Percentiles rank a stretch among this genome's conserved stretches.
Conservation (phyloP, 1,284 basidiomycete species). For the Tilletia setariae region DNA sequence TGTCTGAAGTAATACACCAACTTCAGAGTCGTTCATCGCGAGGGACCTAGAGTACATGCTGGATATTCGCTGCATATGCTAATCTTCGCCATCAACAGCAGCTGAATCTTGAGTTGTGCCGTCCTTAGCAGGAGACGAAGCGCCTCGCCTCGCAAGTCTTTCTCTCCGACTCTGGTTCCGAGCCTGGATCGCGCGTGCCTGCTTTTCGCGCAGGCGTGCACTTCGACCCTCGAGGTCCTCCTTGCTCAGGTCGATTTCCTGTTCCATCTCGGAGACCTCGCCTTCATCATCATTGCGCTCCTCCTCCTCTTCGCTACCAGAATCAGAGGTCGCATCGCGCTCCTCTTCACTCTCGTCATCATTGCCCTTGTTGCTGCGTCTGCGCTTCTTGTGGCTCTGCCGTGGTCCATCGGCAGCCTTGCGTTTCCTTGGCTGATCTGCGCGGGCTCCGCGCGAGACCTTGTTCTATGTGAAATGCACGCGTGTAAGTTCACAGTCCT, state of each 20-base stretch:
- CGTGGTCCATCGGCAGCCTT: not conserved
- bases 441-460: not conserved
- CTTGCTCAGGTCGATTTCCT: conserved; percentile 9
- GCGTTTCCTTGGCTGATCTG: not conserved
- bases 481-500: not conserved
- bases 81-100: too few species aligned
- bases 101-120: too few species aligned
- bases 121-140: too few species aligned
- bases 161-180: not conserved
- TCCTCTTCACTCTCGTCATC: conserved; percentile 7
- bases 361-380: not conserved
- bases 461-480: not conserved
- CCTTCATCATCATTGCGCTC: not conserved
- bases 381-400: conserved; percentile 2
- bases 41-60: too few species aligned
- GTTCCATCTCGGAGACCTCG: not conserved
- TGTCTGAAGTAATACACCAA: too few species aligned
- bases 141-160: not conserved
- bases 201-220: not conserved
- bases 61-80: too few species aligned
- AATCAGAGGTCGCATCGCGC: not conserved
- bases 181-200: conserved; percentile 1
- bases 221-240: not conserved
- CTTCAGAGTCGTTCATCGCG: too few species aligned
- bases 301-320: conserved; percentile 2